A percentile compares a stretch with the other conserved stretches of the same genome.
Conservation (phyloP, 495 filamentous ascomycete genomes). For the Aspergillus funiculosus region DNA sequence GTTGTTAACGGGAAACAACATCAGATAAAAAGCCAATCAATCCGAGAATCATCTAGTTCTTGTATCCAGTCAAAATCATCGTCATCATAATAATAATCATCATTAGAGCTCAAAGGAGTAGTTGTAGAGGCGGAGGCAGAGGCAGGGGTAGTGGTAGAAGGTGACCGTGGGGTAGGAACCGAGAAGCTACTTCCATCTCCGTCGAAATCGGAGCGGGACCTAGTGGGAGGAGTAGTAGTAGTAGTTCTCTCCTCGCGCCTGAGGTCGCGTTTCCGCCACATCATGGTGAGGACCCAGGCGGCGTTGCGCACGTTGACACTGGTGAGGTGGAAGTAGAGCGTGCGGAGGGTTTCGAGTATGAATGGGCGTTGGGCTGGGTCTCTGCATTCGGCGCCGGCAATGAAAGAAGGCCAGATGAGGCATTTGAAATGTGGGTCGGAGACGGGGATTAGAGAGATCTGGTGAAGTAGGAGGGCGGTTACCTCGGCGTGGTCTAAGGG, state of each 20-base stretch:
- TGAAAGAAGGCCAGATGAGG: constrained; percentile 46
- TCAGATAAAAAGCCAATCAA: constrained; percentile 47
- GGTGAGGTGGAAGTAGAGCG: constrained; percentile 36
- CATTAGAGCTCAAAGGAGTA: constrained; percentile 8
- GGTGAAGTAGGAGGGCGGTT: constrained; percentile 32
- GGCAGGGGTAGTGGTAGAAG: constrained; percentile 7
- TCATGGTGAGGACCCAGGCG: constrained; percentile 41
- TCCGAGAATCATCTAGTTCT: constrained; percentile 38
- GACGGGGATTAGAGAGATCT: constrained; percentile 31
- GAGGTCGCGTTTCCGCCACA: constrained; percentile 44
- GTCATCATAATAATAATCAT: constrained; percentile 25
- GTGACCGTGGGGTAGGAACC: neutral
- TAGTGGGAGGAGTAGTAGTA: too few species aligned
- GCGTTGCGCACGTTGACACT: constrained; percentile 45
- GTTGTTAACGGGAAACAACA: neutral
- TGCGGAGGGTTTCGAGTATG: constrained; percentile 32
- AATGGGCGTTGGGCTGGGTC: constrained; percentile 31
- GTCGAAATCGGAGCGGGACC: neutral
- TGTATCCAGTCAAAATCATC: constrained; percentile 44
- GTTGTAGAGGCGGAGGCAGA: constrained; percentile 2
- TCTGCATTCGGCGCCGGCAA: constrained; percentile 41
- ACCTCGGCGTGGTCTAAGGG: constrained; percentile 31
- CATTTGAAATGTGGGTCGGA: constrained; percentile 46
- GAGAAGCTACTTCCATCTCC: neutral
- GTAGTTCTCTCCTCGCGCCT: constrained; percentile 17